These are phyloP conservation scores for Mesembryanthemum crystallinum DNA, from an alignment of 148 eudicot species.

Conservation along the genomic window DNA sequence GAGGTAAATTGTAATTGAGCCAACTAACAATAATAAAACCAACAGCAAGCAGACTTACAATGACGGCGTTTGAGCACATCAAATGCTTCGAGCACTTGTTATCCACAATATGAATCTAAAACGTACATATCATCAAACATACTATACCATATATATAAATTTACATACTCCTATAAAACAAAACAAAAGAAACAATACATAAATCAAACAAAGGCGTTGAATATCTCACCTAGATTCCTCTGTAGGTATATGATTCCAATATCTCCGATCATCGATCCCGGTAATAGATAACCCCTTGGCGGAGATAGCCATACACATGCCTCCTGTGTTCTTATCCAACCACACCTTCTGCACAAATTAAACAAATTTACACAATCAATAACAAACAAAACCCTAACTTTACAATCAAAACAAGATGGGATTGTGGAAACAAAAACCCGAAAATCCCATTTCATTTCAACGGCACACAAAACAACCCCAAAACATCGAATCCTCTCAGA, in stretches of 20 bases:
- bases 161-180: neutral
- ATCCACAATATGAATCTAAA: slow-evolving; percentile 32
- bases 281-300: slow-evolving; percentile 48
- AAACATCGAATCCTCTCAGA: too few relatives aligned
- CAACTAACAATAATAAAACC: neutral
- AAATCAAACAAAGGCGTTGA: neutral
- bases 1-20: slow-evolving; percentile 24
- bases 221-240: slow-evolving; percentile 62
- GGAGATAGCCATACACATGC: slow-evolving; percentile 49
- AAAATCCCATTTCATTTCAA: neutral
- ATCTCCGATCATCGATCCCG: slow-evolving; percentile 62
- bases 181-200: neutral
- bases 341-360: slow-evolving; percentile 47
- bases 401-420: neutral
- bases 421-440: neutral
- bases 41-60: slow-evolving; percentile 22
- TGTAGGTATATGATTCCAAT: slow-evolving; percentile 48
- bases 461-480: neutral
- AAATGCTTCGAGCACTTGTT: slow-evolving; percentile 19
- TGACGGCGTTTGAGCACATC: slow-evolving; percentile 4
- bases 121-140: neutral
- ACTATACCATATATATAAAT: neutral
- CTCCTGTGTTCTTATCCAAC: slow-evolving; percentile 50
- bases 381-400: neutral
- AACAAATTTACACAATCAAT: neutral